Evolutionary conservation across 108 stramenopile genomes (phyloP), one percentile per base, ranked within the genome.

Genomic region (Nitzschia palea): DNA sequence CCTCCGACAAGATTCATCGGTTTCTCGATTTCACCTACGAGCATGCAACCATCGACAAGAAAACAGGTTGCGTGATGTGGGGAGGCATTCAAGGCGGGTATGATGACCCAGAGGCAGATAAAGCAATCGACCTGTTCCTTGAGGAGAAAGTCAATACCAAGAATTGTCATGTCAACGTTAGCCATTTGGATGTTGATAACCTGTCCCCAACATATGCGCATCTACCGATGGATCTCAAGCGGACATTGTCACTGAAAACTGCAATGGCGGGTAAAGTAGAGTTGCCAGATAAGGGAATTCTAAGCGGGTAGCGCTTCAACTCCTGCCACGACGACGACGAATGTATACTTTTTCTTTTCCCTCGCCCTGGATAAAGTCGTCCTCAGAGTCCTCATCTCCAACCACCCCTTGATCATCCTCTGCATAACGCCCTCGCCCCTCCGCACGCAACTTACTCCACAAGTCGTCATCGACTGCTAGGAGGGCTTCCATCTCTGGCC

Each of bases 11-110:
- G 35, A 86, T 92, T 44, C 86, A 92, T 56, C 85, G 87, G 37
- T 92, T 92, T 53, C 59, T 84, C 25, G 91, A 89, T 60, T 92
- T 86, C 52, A 82, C 88, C 44, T 92, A 92, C 45, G 85, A 86
- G 43, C 91, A 92, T 62, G 74, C 79, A 12, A 83, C 85, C 0
- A 12, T 79, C 25, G 62, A 83, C 35, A 30, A 51, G 22, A 78
- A 55, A 18, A 62, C 55, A 43, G 79, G 79, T 4, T 84, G 83
- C 52, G 64, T 78, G 20, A 55, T 71, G 28, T 84, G 83, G 83
- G 83, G 83, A 44, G 83, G 76, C 18, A 77, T 84, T 40, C 71
- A 78, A 50, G 78, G 79, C 50, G 83, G 83, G 9, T 80, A 80
- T 62, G 55, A 77, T 45, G 83, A 84, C 37, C 53, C 62, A 20